Evolutionary conservation across 768 basidiomycete species (phyloP).

Genomic region (Sarcomyxa edulis): DNA sequence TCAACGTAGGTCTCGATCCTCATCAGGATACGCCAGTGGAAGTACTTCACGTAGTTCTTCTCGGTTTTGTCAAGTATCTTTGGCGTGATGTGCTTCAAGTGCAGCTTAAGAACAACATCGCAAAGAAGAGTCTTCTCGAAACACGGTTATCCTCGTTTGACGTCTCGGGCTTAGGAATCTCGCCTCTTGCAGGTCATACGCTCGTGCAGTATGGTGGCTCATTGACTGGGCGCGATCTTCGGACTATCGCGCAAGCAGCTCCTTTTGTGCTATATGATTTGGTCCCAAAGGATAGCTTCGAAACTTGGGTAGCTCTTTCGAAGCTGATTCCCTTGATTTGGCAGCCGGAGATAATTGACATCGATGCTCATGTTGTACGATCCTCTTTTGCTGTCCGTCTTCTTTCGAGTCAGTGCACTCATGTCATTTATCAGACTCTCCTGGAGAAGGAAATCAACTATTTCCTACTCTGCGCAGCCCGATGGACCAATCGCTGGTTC

Average conservation of each 20-base stretch:
- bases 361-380: conserved; percentile 28
- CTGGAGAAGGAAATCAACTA: conserved; percentile 25
- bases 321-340: conserved; percentile 30
- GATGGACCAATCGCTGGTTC: conserved; percentile 26
- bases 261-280: conserved; percentile 32
- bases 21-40: conserved; percentile 31
- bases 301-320: conserved; percentile 28
- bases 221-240: conserved; percentile 29
- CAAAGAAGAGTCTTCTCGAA: conserved; percentile 18
- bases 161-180: conserved; percentile 25
- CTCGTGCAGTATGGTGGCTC: conserved; percentile 33
- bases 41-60: conserved; percentile 29
- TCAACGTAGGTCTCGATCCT: conserved; percentile 23
- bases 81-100: conserved; percentile 33
- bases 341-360: conserved; percentile 30
- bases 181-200: conserved; percentile 20
- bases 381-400: neutral
- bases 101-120: conserved; percentile 14
- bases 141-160: conserved; percentile 24
- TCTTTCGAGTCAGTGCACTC: neutral
- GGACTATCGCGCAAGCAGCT: conserved; percentile 26
- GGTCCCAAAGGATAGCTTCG: conserved; percentile 17
- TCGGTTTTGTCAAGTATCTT: conserved; percentile 39
- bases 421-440: conserved; percentile 11
- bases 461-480: conserved; percentile 26